These are phyloP conservation scores for Penicillium sp. DNA, from an alignment of 2,329 filamentous ascomycete species.

Conservation along the genomic window DNA sequence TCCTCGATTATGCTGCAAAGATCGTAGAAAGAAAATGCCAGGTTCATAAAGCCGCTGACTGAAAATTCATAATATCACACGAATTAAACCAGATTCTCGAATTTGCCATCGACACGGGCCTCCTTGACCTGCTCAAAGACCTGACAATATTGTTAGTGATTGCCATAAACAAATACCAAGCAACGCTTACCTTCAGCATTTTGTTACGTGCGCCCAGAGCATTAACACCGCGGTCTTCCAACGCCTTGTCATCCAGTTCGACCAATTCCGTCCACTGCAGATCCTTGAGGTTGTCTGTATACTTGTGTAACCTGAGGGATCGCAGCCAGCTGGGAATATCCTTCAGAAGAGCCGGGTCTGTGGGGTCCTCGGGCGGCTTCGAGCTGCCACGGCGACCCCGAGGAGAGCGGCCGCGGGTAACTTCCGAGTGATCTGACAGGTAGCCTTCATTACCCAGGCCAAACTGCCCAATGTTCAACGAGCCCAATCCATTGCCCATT, in stretches of 20 bases:
- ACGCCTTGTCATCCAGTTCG: conserved; percentile 85
- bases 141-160: conserved; percentile 43
- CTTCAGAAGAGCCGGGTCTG: conserved; percentile 82
- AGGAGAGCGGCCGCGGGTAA: conserved; percentile 85
- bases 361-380: conserved; percentile 97
- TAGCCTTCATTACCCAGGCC: conserved; percentile 76
- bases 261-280: conserved; percentile 94
- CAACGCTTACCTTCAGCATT: conserved; percentile 80
- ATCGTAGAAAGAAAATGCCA: conserved; percentile 29
- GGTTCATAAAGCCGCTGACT: conserved; percentile 21
- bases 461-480: conserved; percentile 70
- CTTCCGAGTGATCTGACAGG: conserved; percentile 89
- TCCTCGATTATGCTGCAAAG: conserved; percentile 27
- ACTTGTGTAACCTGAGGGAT: conserved; percentile 94
- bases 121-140: conserved; percentile 95
- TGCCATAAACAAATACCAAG: neutral
- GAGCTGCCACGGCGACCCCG: conserved; percentile 89
- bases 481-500: conserved; percentile 68
- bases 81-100: conserved; percentile 43
- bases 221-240: conserved; percentile 92
- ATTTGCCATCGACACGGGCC: conserved; percentile 71
- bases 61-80: conserved; percentile 8
- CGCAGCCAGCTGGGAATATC: conserved; percentile 96
- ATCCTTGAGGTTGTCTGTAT: conserved; percentile 96
- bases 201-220: conserved; percentile 92